Conservation (phyloP, 495 filamentous ascomycete species). For the Penicillium egyptiacum region DNA sequence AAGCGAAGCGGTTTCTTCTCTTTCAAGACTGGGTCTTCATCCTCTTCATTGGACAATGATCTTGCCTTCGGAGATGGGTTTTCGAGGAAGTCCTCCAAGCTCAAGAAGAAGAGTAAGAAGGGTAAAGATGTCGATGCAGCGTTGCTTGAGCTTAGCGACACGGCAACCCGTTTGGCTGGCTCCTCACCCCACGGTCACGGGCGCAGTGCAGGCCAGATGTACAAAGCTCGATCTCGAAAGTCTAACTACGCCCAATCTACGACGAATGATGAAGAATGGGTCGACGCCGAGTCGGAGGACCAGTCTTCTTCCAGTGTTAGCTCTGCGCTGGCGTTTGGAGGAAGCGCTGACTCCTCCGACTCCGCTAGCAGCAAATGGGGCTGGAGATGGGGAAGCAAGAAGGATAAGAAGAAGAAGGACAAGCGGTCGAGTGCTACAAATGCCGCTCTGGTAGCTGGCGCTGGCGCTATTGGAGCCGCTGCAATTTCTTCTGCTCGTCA, state of each 20-base stretch:
- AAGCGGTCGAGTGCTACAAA: slow-evolving; percentile 28
- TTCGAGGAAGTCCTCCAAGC: slow-evolving; percentile 34
- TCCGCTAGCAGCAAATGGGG: slow-evolving; percentile 52
- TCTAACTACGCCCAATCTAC: slow-evolving; percentile 34
- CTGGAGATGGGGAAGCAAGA: slow-evolving; percentile 59
- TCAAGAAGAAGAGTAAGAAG: slow-evolving; percentile 41
- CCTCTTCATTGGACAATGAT: slow-evolving; percentile 57
- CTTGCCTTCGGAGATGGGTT: slow-evolving; percentile 50
- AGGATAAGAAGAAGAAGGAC: slow-evolving; percentile 43
- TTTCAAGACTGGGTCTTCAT: slow-evolving; percentile 56
- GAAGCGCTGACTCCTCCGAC: slow-evolving; percentile 49
- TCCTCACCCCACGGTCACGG: slow-evolving; percentile 30
- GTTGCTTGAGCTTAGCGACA: slow-evolving; percentile 55
- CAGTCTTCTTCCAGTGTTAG: slow-evolving; percentile 48
- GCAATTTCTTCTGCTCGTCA: slow-evolving; percentile 33
- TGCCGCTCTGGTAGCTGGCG: slow-evolving; percentile 30
- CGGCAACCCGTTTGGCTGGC: slow-evolving; percentile 56
- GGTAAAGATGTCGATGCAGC: slow-evolving; percentile 54
- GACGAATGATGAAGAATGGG: slow-evolving; percentile 54
- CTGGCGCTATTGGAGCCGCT: slow-evolving; percentile 35
- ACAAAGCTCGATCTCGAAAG: slow-evolving; percentile 38
- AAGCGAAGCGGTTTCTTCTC: slow-evolving; percentile 57
- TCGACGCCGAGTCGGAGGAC: slow-evolving; percentile 56
- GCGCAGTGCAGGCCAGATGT: slow-evolving; percentile 40
- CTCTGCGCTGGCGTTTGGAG: slow-evolving; percentile 59